Base-by-base conservation (phyloP, 768 basidiomycete genomes). In the Coprinellus micaceus region DNA sequence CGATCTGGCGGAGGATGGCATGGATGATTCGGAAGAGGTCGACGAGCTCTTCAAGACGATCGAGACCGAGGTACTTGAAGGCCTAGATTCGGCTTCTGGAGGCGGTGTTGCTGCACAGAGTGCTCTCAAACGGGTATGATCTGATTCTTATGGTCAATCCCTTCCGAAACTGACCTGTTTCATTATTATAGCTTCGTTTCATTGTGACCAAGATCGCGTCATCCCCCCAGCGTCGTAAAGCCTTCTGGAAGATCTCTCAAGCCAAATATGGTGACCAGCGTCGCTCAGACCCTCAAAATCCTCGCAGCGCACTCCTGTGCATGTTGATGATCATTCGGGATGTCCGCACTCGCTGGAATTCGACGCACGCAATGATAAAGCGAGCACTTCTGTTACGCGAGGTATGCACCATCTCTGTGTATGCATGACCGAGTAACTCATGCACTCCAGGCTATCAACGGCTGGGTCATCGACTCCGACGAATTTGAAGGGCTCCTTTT, bases 351-450 rank as follows among this genome's bases (percentile, higher is more conserved):
- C n/a, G n/a, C n/a, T n/a, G n/a, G n/a, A n/a, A n/a, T n/a, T n/a
- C n/a, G n/a, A n/a, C n/a, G n/a, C n/a, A 74, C 52, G 67, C 67
- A 1, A 72, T 72, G 69, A 69, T 72, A 33, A 30, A 57, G 10
- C 66, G 64, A 3, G 72, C 64, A 2, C 53, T 58, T 6, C 33
- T 65, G 0, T 54, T 69, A 0, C 54, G 57, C 49, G 54, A 73
- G 50, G 72, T 71, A 49, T n/a, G n/a, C n/a, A n/a, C n/a, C n/a
- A n/a, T n/a, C n/a, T n/a, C n/a, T n/a, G n/a, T n/a, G n/a, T n/a
- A n/a, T n/a, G n/a, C n/a, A n/a, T n/a, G n/a, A n/a, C n/a, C n/a
- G n/a, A n/a, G n/a, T n/a, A n/a, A n/a, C n/a, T n/a, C n/a, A n/a
- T n/a, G n/a, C n/a, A n/a, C n/a, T n/a, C n/a, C n/a, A n/a, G n/a